Base-by-base conservation (phyloP, 2,329 filamentous ascomycete genomes). In the Bipolaris cookei region DNA sequence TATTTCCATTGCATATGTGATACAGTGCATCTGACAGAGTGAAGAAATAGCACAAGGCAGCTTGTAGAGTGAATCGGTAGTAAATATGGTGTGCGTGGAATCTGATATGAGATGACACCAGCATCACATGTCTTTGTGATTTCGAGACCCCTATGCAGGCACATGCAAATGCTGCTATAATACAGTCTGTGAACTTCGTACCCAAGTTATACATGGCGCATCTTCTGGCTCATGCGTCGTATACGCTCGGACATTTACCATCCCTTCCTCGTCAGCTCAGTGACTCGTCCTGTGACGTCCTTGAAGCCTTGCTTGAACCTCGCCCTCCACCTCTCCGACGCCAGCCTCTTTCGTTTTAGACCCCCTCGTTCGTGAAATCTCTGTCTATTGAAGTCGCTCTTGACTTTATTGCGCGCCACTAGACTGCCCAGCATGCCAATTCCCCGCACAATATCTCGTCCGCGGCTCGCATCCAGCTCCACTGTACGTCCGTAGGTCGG, bases 311-410 rank as follows among this genome's bases (percentile, higher is more conserved):
- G 74, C 81, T 85, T 87, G 77, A 94, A 95, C 58, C 86, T 84
- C 62, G 65, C 78, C 73, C 85, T 83, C 88, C 90, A 92, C 59
- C 90, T 82, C 80, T 88, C 81, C 58, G 85, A 87, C 74, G 80
- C 81, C 65, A 92, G 77, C 68, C 91, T 84, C 86, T 95, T 96
- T 76, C 88, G 83, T 84, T 90, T 92, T 69, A 91, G 69, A 2
- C 91, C 91, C 0, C 84, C 83, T 44, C 91, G 80, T 81, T 95
- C 91, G 76, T 96, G 89, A 68, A 86, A 91, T 62, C 82, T 81
- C 77, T 95, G 91, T 61, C 67, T 74, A 18, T 76, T 73, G 51
- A 80, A 80, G 66, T 91, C 87, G 2, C 46, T 56, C 63, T 77
- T 80, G 48, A 95, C 78, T 41, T 77, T 80, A 70, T 94, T 92